Evolutionary conservation across 2,329 filamentous ascomycete species (phyloP).

Genomic region (Stachybotrys echinatus): DNA sequence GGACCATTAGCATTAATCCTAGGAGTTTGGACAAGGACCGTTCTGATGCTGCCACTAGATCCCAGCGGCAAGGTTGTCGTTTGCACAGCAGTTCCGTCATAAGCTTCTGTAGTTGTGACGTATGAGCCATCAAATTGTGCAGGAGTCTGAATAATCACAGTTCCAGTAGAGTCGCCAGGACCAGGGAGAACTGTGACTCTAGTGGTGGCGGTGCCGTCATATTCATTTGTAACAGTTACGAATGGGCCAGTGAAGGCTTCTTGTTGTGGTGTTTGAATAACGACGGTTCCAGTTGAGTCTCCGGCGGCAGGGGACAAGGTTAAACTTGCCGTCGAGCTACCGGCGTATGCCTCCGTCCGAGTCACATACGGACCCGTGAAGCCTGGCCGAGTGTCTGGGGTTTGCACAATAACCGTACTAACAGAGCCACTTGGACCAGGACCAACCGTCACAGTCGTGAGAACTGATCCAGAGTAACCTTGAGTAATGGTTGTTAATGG

Average conservation of each 20-base stretch:
- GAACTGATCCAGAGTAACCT: not conserved
- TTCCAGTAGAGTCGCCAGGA: not conserved
- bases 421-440: not conserved
- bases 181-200: not conserved
- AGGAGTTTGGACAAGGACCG: not conserved
- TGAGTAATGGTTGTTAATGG: not conserved
- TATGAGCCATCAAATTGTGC: not conserved
- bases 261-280: conserved; percentile 3
- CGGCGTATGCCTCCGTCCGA: not conserved
- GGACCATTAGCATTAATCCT: not conserved
- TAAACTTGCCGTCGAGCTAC: not conserved
- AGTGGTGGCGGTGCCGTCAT: not conserved
- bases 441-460: not conserved
- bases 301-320: not conserved
- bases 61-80: not conserved
- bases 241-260: not conserved
- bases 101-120: not conserved
- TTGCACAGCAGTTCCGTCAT: not conserved
- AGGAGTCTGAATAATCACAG: not conserved
- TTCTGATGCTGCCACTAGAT: not conserved
- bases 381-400: not conserved
- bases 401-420: conserved; percentile 1
- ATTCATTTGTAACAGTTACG: not conserved
- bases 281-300: conserved; percentile 3
- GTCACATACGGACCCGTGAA: conserved; percentile 1